phyloP scores from a whole-genome alignment of 2,329 filamentous ascomycete species.

The Magnaporthiopsis rhizophila region DNA sequence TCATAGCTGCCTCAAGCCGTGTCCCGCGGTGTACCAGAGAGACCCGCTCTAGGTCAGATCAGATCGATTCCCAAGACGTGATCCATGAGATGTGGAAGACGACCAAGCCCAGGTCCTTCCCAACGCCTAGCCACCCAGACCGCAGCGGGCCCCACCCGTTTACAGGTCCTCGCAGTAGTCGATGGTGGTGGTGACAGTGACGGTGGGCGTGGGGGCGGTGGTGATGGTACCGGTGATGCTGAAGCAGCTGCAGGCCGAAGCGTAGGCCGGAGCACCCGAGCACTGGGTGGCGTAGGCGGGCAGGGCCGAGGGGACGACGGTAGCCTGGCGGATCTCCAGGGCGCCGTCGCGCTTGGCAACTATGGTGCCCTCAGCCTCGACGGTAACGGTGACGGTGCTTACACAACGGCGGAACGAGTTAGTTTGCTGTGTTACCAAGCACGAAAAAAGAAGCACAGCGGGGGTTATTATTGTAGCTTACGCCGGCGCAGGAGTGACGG shows the following conservation, averaged over 20 bases:
- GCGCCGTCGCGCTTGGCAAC: slow-evolving; percentile 20
- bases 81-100: neutral
- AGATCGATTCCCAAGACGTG: neutral
- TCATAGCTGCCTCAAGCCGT: neutral
- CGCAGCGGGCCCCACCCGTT: slow-evolving; percentile 6
- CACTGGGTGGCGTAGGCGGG: slow-evolving; percentile 34
- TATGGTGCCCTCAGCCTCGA: slow-evolving; percentile 17
- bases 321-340: slow-evolving; percentile 20
- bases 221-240: slow-evolving; percentile 30
- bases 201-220: slow-evolving; percentile 30
- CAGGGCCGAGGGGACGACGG: slow-evolving; percentile 23
- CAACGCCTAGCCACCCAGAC: neutral
- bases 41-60: neutral
- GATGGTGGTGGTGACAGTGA: slow-evolving; percentile 32
- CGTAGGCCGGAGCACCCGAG: slow-evolving; percentile 25
- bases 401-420: too few species aligned
- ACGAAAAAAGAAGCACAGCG: neutral
- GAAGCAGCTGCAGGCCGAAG: slow-evolving; percentile 37
- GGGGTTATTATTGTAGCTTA: slow-evolving; percentile 19
- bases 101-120: neutral
- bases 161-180: slow-evolving; percentile 32
- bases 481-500: slow-evolving; percentile 31
- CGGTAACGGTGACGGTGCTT: slow-evolving; percentile 32
- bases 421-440: neutral
- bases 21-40: too few species aligned